A percentile compares a stretch with the other conserved stretches of the same genome.
Evolutionary conservation across 2,329 filamentous ascomycete genomes (phyloP).

Genomic region (Paraphoma chrysanthemicola): DNA sequence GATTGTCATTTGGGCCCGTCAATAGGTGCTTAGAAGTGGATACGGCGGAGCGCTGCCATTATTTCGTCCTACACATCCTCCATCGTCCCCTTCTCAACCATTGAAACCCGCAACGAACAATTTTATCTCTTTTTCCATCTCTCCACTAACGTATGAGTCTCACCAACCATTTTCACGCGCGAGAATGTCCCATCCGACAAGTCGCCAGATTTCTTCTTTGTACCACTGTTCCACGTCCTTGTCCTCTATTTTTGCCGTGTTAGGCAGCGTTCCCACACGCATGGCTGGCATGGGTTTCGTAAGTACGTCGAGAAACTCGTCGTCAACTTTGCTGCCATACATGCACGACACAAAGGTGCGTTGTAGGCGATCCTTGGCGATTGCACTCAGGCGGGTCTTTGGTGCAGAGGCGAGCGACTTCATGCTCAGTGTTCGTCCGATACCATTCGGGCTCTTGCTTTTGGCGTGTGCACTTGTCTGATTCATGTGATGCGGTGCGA

Average conservation of each 20-base stretch:
- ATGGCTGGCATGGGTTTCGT: conserved; percentile 45
- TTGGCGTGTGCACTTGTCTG: conserved; percentile 19
- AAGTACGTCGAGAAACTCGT: conserved; percentile 52
- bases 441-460: not conserved
- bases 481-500: conserved; percentile 48
- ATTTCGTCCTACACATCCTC: too few species aligned
- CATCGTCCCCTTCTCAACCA: not conserved
- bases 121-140: not conserved
- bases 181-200: conserved; percentile 65
- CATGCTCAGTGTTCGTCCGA: conserved; percentile 32
- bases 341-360: conserved; percentile 54
- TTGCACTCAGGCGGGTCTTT: conserved; percentile 41
- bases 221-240: conserved; percentile 60
- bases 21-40: too few species aligned
- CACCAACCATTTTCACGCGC: conserved; percentile 26
- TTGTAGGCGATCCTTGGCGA: conserved; percentile 54
- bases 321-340: conserved; percentile 47
- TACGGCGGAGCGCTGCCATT: too few species aligned
- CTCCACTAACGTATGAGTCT: not conserved
- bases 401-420: conserved; percentile 30
- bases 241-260: conserved; percentile 47
- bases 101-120: not conserved
- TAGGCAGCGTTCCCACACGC: conserved; percentile 27
- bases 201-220: conserved; percentile 61
- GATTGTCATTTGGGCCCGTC: too few species aligned